These are phyloP conservation scores for Diddensiella santjacobensis DNA, from an alignment of 805 yeast genomes.

Conservation along the genomic window DNA sequence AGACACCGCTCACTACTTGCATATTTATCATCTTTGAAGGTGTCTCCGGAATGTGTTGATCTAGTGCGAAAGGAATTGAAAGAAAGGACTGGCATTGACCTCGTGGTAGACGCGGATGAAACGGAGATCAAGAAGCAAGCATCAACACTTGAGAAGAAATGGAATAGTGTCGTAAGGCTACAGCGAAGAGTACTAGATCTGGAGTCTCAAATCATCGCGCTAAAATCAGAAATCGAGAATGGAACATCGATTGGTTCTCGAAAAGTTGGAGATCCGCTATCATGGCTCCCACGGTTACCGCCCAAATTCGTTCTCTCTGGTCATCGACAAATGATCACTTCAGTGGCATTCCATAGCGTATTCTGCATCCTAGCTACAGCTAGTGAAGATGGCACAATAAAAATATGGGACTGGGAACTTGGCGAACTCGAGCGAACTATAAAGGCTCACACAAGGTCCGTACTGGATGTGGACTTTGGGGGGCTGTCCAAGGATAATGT, in stretches of 20 bases:
- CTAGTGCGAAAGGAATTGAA: slow-evolving; percentile 2
- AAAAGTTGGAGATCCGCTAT: slow-evolving; percentile 26
- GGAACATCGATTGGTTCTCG: slow-evolving; percentile 33
- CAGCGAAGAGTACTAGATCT: slow-evolving; percentile 68
- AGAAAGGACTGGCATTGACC: neutral
- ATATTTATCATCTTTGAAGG: slow-evolving; percentile 12
- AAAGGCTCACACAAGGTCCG: slow-evolving; percentile 71
- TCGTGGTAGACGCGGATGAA: slow-evolving; percentile 2
- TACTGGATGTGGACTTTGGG: slow-evolving; percentile 58
- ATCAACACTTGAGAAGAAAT: slow-evolving; percentile 62
- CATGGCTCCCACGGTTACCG: slow-evolving; percentile 61
- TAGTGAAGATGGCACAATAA: slow-evolving; percentile 66
- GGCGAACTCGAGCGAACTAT: slow-evolving; percentile 59
- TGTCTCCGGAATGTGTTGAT: slow-evolving; percentile 3
- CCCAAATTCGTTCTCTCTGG: slow-evolving; percentile 44
- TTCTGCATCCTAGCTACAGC: slow-evolving; percentile 63
- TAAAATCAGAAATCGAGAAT: slow-evolving; percentile 41
- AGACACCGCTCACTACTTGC: slow-evolving; percentile 20
- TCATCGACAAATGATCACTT: slow-evolving; percentile 57
- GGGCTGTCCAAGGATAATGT: slow-evolving; percentile 29
- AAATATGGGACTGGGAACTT: slow-evolving; percentile 68
- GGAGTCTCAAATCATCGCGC: slow-evolving; percentile 53
- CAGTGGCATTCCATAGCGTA: slow-evolving; percentile 70
- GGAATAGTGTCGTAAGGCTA: slow-evolving; percentile 79
- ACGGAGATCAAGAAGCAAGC: slow-evolving; percentile 20